Evolutionary conservation across 192 early-diverging fungal species (phyloP), one percentile per base, ranked within the genome.

Genomic region (Coemansia javaensis): DNA sequence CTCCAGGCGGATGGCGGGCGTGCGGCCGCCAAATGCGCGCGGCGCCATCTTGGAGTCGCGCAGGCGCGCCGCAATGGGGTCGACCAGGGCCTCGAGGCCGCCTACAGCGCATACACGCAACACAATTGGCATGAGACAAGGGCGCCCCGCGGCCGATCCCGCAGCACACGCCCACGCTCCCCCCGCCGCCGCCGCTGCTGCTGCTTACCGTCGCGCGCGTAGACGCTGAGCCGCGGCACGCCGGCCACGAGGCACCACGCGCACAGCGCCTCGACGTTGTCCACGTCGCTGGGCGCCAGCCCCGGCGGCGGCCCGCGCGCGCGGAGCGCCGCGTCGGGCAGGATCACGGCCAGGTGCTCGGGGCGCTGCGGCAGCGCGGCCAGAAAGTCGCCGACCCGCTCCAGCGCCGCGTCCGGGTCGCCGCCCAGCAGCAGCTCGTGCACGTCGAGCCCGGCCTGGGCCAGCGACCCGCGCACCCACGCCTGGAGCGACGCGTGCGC

Each of bases 391-490:
- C 48, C 50, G 22, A 71, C 40, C 25, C 51, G 45, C 37, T 51
- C 67, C 5, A 40, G 40, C 7, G 59, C 24, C 33, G 40, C 55
- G 17, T 58, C 67, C 10, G 50, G 55, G 38, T 61, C 53, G 32
- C 59, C 56, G 40, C 47, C 67, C 25, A 54, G 36, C 23, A 71
- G 32, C 15, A 71, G 52, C 38, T 63, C 55, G 24, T 59, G 60
- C 15, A 71, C 59, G 30, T 71, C 67, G 16, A 71, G 38, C 21
- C 56, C 55, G 4, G 59, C 56, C 42, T 71, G 67, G 1, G 23
- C 47, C 24, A 71, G 44, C 4, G 67, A 63, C 41, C 33, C 36
- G 22, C 63, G 67, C 47, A 71, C 67, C 67, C 67, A 71, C 11
- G 34, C 47, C 43, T 71, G 67, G 55, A 71, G 59, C 20, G 67